Evolutionary conservation across 2,329 filamentous ascomycete genomes (phyloP).

Genomic region (Stagonosporopsis chrysanthemi): DNA sequence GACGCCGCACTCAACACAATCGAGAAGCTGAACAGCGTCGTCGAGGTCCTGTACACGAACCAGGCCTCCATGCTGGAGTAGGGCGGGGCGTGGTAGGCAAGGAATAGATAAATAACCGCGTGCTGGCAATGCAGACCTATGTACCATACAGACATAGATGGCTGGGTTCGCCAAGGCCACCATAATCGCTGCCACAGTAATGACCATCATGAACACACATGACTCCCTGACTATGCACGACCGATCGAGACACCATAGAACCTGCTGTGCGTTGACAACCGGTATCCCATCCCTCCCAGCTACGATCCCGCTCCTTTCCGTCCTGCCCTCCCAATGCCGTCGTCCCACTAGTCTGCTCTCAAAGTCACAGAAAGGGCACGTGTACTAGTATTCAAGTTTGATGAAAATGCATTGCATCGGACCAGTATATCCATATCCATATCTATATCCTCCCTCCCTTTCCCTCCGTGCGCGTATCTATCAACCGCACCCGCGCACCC

Average conservation of each 20-base stretch:
- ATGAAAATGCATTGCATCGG: no score
- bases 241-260: neutral
- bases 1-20: constrained; percentile 94
- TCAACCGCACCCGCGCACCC: no score
- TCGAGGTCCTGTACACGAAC: constrained; percentile 97
- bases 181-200: constrained; percentile 25
- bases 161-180: constrained; percentile 3
- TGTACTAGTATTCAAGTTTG: no score
- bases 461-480: no score
- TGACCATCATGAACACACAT: constrained; percentile 24
- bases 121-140: constrained; percentile 22
- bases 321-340: no score
- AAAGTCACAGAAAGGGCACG: no score
- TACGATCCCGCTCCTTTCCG: no score
- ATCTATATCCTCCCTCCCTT: no score
- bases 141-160: constrained; percentile 46
- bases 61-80: constrained; percentile 95
- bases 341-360: no score
- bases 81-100: constrained; percentile 6
- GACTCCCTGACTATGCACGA: constrained; percentile 16
- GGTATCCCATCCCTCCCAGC: no score
- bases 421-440: no score
- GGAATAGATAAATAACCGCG: neutral
- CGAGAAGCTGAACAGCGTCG: constrained; percentile 95
- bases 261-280: no score